A percentile compares a stretch with the other conserved stretches of the same genome.
Evolutionary conservation across 1,284 basidiomycete species (phyloP).

Genomic region (Meripilus lineatus): DNA sequence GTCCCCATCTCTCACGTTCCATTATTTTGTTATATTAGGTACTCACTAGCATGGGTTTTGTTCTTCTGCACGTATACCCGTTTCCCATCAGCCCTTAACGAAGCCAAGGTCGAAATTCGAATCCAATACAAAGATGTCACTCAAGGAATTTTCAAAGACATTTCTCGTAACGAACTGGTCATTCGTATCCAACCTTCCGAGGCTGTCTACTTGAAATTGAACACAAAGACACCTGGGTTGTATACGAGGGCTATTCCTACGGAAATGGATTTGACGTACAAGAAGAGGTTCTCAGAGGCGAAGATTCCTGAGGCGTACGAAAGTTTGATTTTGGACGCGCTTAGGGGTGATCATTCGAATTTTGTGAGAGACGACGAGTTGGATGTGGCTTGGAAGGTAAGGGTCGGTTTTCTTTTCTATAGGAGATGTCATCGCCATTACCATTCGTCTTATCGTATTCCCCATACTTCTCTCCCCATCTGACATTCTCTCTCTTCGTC

Average conservation of each 20-base stretch:
- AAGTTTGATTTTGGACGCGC: conserved; percentile 84
- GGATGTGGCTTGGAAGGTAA: conserved; percentile 91
- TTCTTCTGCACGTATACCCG: neutral
- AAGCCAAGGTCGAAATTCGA: conserved; percentile 95
- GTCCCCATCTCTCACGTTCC: conserved; percentile 7
- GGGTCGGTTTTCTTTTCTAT: conserved; percentile 13
- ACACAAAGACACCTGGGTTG: conserved; percentile 89
- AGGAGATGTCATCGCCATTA: too few species aligned
- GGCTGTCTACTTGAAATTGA: conserved; percentile 93
- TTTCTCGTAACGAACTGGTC: conserved; percentile 92
- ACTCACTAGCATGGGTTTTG: neutral
- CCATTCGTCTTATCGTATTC: neutral
- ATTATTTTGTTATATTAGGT: neutral
- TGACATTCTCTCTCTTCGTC: neutral
- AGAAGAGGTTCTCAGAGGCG: conserved; percentile 83
- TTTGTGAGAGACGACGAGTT: conserved; percentile 95
- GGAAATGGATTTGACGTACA: conserved; percentile 97
- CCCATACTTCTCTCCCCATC: neutral
- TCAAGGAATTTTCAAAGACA: conserved; percentile 92
- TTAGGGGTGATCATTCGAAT: conserved; percentile 87
- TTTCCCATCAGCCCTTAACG: conserved; percentile 79
- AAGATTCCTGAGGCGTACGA: conserved; percentile 96
- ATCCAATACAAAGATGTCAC: conserved; percentile 97
- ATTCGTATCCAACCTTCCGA: conserved; percentile 94
- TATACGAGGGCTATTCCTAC: conserved; percentile 86